Conservation (phyloP, 371 early-diverging fungal species). For the Mucor circinelloides region DNA sequence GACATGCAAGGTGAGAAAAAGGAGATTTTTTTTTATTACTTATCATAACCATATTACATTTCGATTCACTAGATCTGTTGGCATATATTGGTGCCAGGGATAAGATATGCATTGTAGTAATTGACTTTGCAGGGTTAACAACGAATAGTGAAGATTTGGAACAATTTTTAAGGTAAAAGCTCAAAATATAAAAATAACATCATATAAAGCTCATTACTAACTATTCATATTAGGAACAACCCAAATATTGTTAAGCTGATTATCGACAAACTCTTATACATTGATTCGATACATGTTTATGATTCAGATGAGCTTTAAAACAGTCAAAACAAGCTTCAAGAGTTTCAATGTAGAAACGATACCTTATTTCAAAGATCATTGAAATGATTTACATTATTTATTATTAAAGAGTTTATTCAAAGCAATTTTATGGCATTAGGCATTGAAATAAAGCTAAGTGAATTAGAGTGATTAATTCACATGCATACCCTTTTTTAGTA, state of each 20-base stretch:
- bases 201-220: slow-evolving; percentile 17
- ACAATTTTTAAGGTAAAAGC: slow-evolving; percentile 11
- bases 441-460: slow-evolving; percentile 7
- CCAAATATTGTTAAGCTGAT: slow-evolving; percentile 9
- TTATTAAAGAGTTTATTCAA: neutral
- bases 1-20: slow-evolving; percentile 24
- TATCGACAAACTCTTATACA: slow-evolving; percentile 12
- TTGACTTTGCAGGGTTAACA: slow-evolving; percentile 23
- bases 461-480: slow-evolving; percentile 7
- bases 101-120: slow-evolving; percentile 16
- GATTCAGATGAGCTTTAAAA: slow-evolving; percentile 12
- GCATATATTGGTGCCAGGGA: slow-evolving; percentile 12
- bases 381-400: no score
- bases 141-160: slow-evolving; percentile 22
- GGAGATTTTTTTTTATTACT: slow-evolving; percentile 9
- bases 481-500: slow-evolving; percentile 7
- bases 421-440: slow-evolving; percentile 2
- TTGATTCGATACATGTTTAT: slow-evolving; percentile 3
- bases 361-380: neutral
- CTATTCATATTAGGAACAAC: slow-evolving; percentile 13
- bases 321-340: slow-evolving; percentile 9
- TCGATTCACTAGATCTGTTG: slow-evolving; percentile 16
- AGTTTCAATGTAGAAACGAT: slow-evolving; percentile 8
- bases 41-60: slow-evolving; percentile 14
- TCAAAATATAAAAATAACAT: slow-evolving; percentile 13